Conservation (phyloP, 75 land plant genomes). For the Sequoia sempervirens region DNA sequence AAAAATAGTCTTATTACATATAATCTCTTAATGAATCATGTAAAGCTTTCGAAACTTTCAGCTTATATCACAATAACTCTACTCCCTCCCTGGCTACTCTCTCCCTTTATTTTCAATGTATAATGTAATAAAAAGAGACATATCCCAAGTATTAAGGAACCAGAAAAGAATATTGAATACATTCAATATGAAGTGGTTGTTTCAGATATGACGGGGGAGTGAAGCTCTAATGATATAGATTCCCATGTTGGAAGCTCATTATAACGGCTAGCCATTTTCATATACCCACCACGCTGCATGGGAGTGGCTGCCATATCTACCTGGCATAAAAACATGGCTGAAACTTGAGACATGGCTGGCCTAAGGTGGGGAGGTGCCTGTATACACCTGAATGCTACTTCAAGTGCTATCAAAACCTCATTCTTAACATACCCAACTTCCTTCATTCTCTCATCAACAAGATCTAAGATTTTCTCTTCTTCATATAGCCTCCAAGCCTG, state of each 20-base stretch:
- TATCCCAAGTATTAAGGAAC: background rate
- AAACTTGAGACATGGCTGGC: slow-evolving; percentile 45
- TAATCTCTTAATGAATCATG: too few relatives aligned
- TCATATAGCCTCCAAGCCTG: slow-evolving; percentile 54
- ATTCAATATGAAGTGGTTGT: background rate
- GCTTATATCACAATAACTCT: too few relatives aligned
- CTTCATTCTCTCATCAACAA: slow-evolving; percentile 30
- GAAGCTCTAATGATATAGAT: background rate
- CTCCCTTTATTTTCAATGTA: too few relatives aligned
- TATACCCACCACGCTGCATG: background rate
- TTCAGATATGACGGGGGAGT: background rate
- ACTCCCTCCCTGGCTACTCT: too few relatives aligned
- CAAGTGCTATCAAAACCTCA: slow-evolving; percentile 20
- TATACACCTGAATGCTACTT: slow-evolving; percentile 39
- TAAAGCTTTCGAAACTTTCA: too few relatives aligned
- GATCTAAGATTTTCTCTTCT: slow-evolving; percentile 15
- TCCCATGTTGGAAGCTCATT: slow-evolving; percentile 1
- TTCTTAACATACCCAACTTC: slow-evolving; percentile 19
- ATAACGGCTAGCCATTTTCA: background rate
- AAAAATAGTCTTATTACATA: too few relatives aligned
- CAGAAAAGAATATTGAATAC: too few relatives aligned
- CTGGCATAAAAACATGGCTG: slow-evolving; percentile 30
- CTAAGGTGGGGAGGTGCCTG: slow-evolving; percentile 30
- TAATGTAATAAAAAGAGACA: too few relatives aligned
- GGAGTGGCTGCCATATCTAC: slow-evolving; percentile 10